Conservation (phyloP, 2,329 filamentous ascomycete species). For the Stemphylium beticola region DNA sequence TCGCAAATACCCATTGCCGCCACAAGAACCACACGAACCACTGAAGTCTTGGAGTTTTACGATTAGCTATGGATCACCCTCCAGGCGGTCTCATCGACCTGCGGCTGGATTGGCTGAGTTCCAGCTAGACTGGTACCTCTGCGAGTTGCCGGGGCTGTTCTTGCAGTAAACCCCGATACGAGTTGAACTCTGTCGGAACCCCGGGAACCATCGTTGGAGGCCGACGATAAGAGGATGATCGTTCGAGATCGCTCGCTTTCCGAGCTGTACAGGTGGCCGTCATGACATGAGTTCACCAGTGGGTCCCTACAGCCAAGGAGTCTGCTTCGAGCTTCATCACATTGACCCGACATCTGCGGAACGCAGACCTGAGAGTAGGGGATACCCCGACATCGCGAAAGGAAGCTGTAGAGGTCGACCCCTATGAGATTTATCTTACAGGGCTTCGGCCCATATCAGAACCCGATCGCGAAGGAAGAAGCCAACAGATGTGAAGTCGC, state of each 20-base stretch:
- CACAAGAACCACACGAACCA: too few species aligned
- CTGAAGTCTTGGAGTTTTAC: too few species aligned
- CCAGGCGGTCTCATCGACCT: too few species aligned
- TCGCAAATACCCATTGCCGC: background rate
- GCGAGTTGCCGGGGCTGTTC: too few species aligned
- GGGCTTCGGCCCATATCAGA: constrained; percentile 28
- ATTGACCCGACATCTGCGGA: too few species aligned
- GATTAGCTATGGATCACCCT: too few species aligned
- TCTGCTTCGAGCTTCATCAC: constrained; percentile 12
- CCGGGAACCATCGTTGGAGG: too few species aligned
- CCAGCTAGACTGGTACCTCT: too few species aligned
- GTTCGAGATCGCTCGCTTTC: background rate
- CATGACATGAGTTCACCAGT: background rate
- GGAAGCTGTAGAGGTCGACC: constrained; percentile 31
- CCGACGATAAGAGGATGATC: too few species aligned
- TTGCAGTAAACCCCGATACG: too few species aligned
- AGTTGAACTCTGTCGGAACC: too few species aligned
- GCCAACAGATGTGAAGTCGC: constrained; percentile 41
- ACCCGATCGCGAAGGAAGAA: constrained; percentile 36
- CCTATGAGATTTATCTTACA: constrained; percentile 13
- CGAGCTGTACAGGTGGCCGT: background rate
- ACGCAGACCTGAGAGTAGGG: constrained; percentile 27
- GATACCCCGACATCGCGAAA: constrained; percentile 30
- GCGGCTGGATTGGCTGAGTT: too few species aligned
- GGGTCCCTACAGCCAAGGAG: constrained; percentile 15